Evolutionary conservation across 2,329 filamentous ascomycete species (phyloP).

Genomic region (Zasmidium citrigriseum): DNA sequence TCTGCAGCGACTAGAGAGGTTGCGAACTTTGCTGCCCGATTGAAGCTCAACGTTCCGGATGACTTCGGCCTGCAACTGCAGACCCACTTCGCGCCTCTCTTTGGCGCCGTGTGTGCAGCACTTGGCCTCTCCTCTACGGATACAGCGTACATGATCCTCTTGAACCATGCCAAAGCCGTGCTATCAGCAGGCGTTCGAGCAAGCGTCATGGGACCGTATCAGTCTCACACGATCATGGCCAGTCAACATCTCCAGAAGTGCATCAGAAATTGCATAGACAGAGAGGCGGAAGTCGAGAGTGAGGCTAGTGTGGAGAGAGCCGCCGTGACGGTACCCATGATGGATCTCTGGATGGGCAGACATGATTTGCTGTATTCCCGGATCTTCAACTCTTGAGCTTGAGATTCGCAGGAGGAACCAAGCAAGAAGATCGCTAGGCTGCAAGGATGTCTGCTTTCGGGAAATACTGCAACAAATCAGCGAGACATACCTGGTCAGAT

Average conservation of each 20-base stretch:
- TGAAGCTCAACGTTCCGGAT: slow-evolving; percentile 23
- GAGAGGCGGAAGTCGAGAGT: slow-evolving; percentile 53
- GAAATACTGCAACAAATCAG: too few relatives aligned
- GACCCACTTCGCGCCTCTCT: slow-evolving; percentile 71
- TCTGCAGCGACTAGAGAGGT: slow-evolving; percentile 13
- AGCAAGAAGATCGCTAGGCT: too few relatives aligned
- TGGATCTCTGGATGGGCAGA: slow-evolving; percentile 81
- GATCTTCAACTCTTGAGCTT: slow-evolving; percentile 71
- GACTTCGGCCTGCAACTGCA: slow-evolving; percentile 27
- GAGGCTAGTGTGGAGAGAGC: slow-evolving; percentile 56
- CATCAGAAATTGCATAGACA: slow-evolving; percentile 59
- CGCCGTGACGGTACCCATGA: slow-evolving; percentile 72
- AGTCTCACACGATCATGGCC: slow-evolving; percentile 73
- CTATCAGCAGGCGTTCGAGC: slow-evolving; percentile 76
- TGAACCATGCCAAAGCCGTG: slow-evolving; percentile 74
- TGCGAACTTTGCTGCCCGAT: slow-evolving; percentile 20
- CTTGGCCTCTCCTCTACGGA: slow-evolving; percentile 63
- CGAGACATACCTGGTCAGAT: too few relatives aligned
- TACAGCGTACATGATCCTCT: slow-evolving; percentile 72
- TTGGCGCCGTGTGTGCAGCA: slow-evolving; percentile 66
- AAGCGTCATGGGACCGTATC: slow-evolving; percentile 77
- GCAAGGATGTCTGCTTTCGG: too few relatives aligned
- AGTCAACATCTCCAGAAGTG: slow-evolving; percentile 58
- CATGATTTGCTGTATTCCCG: slow-evolving; percentile 82
- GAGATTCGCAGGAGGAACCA: not conserved